Percentiles rank a stretch among this genome's conserved stretches.
Evolutionary conservation across 2,329 filamentous ascomycete genomes (phyloP).

Genomic region (Monilinia vaccinii-corymbosi): DNA sequence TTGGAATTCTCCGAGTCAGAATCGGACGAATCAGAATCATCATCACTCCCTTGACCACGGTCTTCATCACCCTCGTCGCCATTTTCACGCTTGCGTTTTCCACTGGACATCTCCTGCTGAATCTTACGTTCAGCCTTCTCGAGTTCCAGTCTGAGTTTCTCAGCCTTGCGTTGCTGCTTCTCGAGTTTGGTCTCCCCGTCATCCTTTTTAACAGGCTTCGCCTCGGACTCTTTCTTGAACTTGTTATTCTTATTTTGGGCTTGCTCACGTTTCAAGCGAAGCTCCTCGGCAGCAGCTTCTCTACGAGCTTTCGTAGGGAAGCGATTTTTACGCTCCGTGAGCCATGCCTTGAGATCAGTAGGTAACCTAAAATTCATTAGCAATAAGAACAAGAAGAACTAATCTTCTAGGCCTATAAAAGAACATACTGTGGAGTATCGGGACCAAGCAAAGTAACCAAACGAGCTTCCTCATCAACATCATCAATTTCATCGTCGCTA

Average conservation of each 20-base stretch:
- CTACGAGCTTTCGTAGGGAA: conserved; percentile 71
- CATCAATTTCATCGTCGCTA: conserved; percentile 53
- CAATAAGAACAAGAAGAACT: conserved; percentile 23
- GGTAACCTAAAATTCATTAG: conserved; percentile 30
- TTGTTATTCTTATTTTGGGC: conserved; percentile 18
- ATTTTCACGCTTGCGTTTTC: conserved; percentile 59
- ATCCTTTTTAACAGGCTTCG: conserved; percentile 36
- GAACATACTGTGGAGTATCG: conserved; percentile 31
- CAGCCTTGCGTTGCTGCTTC: conserved; percentile 45
- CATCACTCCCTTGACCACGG: conserved; percentile 31
- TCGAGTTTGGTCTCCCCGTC: conserved; percentile 42
- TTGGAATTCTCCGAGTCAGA: conserved; percentile 48
- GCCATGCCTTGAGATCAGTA: conserved; percentile 69
- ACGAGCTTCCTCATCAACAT: conserved; percentile 52
- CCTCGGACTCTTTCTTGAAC: conserved; percentile 31
- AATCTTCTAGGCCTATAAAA: conserved; percentile 19
- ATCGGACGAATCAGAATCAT: conserved; percentile 26
- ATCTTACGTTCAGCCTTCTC: conserved; percentile 53
- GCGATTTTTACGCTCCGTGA: conserved; percentile 68
- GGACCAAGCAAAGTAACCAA: conserved; percentile 31
- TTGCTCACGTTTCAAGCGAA: conserved; percentile 27
- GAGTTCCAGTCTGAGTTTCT: conserved; percentile 54
- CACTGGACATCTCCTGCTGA: conserved; percentile 38
- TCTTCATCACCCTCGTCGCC: conserved; percentile 59
- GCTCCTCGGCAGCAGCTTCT: conserved; percentile 50